Base-by-base conservation (phyloP, 2,329 filamentous ascomycete genomes). In the Dactylellina sp. region DNA sequence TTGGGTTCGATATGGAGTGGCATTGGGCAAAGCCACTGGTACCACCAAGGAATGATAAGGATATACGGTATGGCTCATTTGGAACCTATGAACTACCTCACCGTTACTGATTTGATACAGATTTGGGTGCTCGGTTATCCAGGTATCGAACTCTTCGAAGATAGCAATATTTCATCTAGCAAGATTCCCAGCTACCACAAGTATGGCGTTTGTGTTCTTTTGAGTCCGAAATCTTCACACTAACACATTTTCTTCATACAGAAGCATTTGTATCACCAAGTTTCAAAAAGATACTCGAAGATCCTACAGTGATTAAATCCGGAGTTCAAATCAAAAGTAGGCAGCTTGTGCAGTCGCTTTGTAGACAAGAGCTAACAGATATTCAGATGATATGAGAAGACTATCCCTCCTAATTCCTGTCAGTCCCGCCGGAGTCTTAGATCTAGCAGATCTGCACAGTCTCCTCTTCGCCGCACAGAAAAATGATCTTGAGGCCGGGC, bases 1-100 rank as follows among this genome's bases (percentile, higher is more conserved):
- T 97, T n/a, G 93, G 93, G 0, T 92, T 97, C 75, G 93, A 97
- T 78, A 85, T 97, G 75, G 94, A 97, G 82, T 97, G 94, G 93
- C 84, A 87, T 59, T 76, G 83, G 0, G 82, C 14, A 47, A 57
- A 47, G 46, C 12, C 22, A 24, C 52, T 57, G 22, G 47, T 64
- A 20, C 76, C 72, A 46, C 62, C 72, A 32, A 68, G 59, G 66
- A 78, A 76, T 9, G 66, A 63, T 24, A 42, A 20, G 18, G 57
- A 68, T 28, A 75, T 71, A 44, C 63, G 62, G 53, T 63, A 46
- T 7, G 37, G 25, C 12, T 40, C n/a, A n/a, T 85, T 4, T 84
- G 87, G 0, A 82, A 79, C 4, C n/a, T n/a, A n/a, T n/a, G n/a
- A n/a, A n/a, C n/a, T n/a, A n/a, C n/a, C n/a, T n/a, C n/a, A n/a